Percentiles rank a stretch among this genome's conserved stretches.
Evolutionary conservation across 2,329 filamentous ascomycete species (phyloP).

Genomic region (Trichoderma citrinoviride): DNA sequence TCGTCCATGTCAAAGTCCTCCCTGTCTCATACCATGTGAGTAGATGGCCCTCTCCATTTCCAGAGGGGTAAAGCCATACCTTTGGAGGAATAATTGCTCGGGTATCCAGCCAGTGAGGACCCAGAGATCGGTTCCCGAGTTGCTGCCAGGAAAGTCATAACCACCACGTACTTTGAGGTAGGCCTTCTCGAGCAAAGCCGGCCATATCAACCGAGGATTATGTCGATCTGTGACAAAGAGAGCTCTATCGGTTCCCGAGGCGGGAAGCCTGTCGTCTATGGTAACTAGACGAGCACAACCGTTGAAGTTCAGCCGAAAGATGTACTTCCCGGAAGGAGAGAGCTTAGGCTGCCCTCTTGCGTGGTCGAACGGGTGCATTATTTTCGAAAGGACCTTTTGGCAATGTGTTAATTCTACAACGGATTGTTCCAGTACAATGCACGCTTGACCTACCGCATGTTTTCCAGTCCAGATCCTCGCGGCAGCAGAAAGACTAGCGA

Average conservation of each 20-base stretch:
- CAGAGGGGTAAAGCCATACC: constrained; percentile 38
- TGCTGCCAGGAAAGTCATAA: constrained; percentile 97
- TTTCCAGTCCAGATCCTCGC: constrained; percentile 67
- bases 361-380: constrained; percentile 73
- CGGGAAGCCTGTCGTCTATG: constrained; percentile 84
- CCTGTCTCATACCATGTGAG: constrained; percentile 40
- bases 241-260: constrained; percentile 69
- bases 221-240: constrained; percentile 85
- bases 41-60: background rate
- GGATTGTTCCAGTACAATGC: background rate
- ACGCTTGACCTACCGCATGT: constrained; percentile 54
- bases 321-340: constrained; percentile 82
- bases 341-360: constrained; percentile 54
- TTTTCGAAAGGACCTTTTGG: constrained; percentile 62
- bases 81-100: constrained; percentile 88
- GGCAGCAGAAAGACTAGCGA: constrained; percentile 86
- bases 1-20: constrained; percentile 74
- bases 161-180: constrained; percentile 94
- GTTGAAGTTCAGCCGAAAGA: constrained; percentile 93
- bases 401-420: background rate
- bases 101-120: constrained; percentile 95
- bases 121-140: constrained; percentile 92
- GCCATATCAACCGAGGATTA: constrained; percentile 82
- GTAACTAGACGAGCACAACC: constrained; percentile 83
- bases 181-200: constrained; percentile 89